Conservation (phyloP, 2,329 filamentous ascomycete genomes). For the Lasiodiplodia gonubiensis region DNA sequence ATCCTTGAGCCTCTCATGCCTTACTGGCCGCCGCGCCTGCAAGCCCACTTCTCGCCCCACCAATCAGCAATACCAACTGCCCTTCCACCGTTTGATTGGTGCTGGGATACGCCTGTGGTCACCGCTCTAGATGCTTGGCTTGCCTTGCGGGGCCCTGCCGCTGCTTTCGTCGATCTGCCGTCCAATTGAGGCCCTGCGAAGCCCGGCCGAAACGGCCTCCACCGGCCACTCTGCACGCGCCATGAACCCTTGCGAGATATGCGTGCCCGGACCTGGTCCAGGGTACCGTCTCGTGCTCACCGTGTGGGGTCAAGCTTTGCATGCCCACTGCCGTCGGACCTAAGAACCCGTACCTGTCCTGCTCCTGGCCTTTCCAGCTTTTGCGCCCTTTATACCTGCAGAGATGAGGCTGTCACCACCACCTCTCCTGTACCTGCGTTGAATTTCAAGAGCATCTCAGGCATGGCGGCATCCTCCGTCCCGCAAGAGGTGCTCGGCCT, state of each 20-base stretch:
- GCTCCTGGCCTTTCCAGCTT: background rate
- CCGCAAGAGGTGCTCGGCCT: conserved; percentile 23
- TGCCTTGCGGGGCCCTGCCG: conserved; percentile 10
- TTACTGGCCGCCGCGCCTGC: conserved; percentile 3
- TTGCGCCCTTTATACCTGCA: background rate
- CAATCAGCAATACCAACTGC: background rate
- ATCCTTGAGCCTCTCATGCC: background rate
- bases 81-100: background rate
- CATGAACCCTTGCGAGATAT: conserved; percentile 12
- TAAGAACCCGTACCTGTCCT: conserved; percentile 7
- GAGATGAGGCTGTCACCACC: background rate
- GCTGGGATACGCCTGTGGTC: conserved; percentile 6
- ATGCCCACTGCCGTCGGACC: conserved; percentile 4
- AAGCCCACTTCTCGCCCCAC: conserved; percentile 10
- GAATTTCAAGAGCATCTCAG: conserved; percentile 6
- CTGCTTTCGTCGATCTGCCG: conserved; percentile 24
- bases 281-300: conserved; percentile 13
- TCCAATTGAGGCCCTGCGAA: conserved; percentile 14
- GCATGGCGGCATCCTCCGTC: conserved; percentile 6
- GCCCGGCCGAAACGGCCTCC: background rate
- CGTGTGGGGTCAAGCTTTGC: conserved; percentile 13
- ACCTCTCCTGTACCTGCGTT: background rate
- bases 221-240: background rate
- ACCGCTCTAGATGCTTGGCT: conserved; percentile 19
- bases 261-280: conserved; percentile 8